Percentiles rank a stretch among this genome's conserved stretches.
Conservation (phyloP, 2,329 filamentous ascomycete genomes). For the Elsinoe fawcettii region DNA sequence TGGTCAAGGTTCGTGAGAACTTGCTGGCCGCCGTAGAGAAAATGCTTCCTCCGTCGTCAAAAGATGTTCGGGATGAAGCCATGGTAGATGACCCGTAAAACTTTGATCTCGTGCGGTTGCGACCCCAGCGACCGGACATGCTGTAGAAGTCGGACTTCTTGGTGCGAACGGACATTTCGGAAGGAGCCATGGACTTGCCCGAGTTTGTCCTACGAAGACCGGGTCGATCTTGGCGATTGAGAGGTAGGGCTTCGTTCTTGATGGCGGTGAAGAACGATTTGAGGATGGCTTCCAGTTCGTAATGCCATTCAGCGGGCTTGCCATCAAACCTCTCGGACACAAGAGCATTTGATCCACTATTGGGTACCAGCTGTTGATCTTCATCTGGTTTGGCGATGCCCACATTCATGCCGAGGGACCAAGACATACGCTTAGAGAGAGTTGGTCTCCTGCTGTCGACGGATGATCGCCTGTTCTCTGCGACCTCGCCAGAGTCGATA, state of each 20-base stretch:
- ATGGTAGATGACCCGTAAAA: slow-evolving; percentile 70
- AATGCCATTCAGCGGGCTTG: slow-evolving; percentile 56
- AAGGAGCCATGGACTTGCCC: slow-evolving; percentile 85
- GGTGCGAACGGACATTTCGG: slow-evolving; percentile 57
- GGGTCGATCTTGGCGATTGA: slow-evolving; percentile 53
- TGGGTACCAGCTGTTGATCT: slow-evolving; percentile 22
- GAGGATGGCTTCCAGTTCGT: slow-evolving; percentile 79
- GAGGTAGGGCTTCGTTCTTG: slow-evolving; percentile 72
- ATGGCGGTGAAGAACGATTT: slow-evolving; percentile 91
- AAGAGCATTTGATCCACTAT: slow-evolving; percentile 62
- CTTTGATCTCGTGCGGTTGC: slow-evolving; percentile 73
- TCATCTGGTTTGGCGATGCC: slow-evolving; percentile 19
- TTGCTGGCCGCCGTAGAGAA: slow-evolving; percentile 97
- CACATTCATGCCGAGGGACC: slow-evolving; percentile 9
- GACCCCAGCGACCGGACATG: slow-evolving; percentile 67
- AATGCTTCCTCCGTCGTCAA: slow-evolving; percentile 81
- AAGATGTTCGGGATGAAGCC: slow-evolving; percentile 84
- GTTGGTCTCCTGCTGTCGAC: slow-evolving; percentile 12
- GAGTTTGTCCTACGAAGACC: slow-evolving; percentile 39
- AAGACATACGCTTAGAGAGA: slow-evolving; percentile 13
- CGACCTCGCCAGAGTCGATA: neutral
- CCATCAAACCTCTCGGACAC: slow-evolving; percentile 68
- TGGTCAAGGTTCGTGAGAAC: slow-evolving; percentile 83
- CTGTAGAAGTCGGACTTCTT: slow-evolving; percentile 58
- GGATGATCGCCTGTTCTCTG: slow-evolving; percentile 5